Percentiles rank a stretch among this genome's conserved stretches.
These are phyloP conservation scores for Chrysochromulina tobinii DNA, from an alignment of 78 protist genomes.

Conservation along the genomic window DNA sequence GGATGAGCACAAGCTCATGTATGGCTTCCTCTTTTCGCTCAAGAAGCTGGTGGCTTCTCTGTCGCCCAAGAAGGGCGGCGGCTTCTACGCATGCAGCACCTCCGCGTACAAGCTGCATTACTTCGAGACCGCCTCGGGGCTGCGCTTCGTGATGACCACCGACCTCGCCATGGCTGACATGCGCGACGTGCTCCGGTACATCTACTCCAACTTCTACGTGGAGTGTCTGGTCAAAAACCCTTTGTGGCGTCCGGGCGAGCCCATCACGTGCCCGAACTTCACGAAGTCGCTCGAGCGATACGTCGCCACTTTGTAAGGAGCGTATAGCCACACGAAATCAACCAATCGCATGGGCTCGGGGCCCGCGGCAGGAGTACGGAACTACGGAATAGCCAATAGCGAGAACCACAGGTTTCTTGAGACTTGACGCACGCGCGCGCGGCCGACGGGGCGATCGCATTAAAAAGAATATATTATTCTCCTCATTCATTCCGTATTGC, in stretches of 20 bases:
- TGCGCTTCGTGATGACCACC: conserved; percentile 52
- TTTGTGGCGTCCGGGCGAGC: conserved; percentile 39
- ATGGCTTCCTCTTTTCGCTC: conserved; percentile 62
- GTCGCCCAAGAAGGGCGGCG: conserved; percentile 51
- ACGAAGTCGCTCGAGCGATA: background rate
- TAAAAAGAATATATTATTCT: no score
- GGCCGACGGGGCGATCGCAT: no score
- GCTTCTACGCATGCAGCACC: conserved; percentile 63
- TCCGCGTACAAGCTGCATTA: conserved; percentile 62
- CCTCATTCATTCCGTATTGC: no score
- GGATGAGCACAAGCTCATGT: conserved; percentile 68
- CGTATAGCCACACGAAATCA: no score
- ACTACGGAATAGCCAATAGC: no score
- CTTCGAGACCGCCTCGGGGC: conserved; percentile 66
- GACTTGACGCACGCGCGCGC: no score
- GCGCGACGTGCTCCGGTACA: conserved; percentile 56
- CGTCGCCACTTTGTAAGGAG: background rate
- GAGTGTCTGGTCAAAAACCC: conserved; percentile 73
- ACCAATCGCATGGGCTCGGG: no score
- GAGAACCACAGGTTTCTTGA: no score
- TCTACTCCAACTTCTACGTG: conserved; percentile 54
- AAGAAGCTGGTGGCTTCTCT: conserved; percentile 42
- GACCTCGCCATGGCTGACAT: conserved; percentile 62
- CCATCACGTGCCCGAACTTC: background rate
- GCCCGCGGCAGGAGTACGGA: no score